Percentiles rank a stretch among this genome's conserved stretches.
phyloP scores from a whole-genome alignment of 495 filamentous ascomycete species.

The Tuber indicum region DNA sequence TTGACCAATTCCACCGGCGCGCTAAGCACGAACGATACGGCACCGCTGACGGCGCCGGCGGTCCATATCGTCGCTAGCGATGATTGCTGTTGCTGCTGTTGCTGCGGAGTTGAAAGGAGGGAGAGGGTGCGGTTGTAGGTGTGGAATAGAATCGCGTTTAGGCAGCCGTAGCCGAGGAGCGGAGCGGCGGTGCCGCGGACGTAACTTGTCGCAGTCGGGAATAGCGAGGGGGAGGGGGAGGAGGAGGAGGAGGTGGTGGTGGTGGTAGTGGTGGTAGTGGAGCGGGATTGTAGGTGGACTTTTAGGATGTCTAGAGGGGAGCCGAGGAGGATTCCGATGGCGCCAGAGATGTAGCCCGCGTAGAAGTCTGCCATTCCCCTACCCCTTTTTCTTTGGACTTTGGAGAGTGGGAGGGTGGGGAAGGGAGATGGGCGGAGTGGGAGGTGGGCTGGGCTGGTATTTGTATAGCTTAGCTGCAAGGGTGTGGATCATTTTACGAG shows the following conservation, averaged over 20 bases:
- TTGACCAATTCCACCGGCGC: slow-evolving; percentile 85
- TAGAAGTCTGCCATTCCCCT: not conserved
- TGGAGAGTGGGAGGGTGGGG: not conserved
- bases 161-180: slow-evolving; percentile 75
- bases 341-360: slow-evolving; percentile 70
- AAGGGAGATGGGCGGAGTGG: not conserved
- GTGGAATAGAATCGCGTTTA: slow-evolving; percentile 81
- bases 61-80: slow-evolving; percentile 58
- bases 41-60: slow-evolving; percentile 68
- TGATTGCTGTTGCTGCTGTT: not conserved
- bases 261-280: slow-evolving; percentile 23
- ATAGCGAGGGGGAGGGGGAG: slow-evolving; percentile 1
- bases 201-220: slow-evolving; percentile 22
- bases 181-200: slow-evolving; percentile 64
- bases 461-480: no score
- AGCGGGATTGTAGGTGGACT: slow-evolving; percentile 66
- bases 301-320: slow-evolving; percentile 85
- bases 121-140: slow-evolving; percentile 71
- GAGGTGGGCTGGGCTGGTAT: not conserved
- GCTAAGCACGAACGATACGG: slow-evolving; percentile 73
- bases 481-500: no score
- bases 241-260: no score
- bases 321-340: slow-evolving; percentile 73
- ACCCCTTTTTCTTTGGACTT: not conserved
- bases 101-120: slow-evolving; percentile 46